Base-by-base conservation (phyloP, 139 green algal species). In the Chlorella sp. region DNA sequence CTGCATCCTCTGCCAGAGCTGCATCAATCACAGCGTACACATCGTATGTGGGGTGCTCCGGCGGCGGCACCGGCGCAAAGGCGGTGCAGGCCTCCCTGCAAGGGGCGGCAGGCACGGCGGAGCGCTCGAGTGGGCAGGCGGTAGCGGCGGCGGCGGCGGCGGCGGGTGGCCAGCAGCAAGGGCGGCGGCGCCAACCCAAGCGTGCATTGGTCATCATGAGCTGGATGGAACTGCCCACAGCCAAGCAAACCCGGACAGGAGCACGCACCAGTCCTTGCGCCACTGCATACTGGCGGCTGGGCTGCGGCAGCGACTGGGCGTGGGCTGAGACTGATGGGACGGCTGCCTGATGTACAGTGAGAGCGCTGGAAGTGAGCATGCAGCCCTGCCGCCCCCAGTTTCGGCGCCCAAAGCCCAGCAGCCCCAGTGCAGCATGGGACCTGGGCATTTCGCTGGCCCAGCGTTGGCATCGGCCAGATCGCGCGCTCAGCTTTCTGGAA, bases 1-100 rank as follows among this genome's bases (percentile, higher is more conserved):
- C 97, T 20, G 93, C 91, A 86, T 99, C 97, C 84, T 99, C 97
- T 13, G 86, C 83, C 48, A 98, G 86, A 0, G 95, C 95, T n/a
- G 77, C 72, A 46, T 85, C n/a, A 41, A 98, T 92, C 0, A 68
- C 91, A 80, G 90, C 69, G 48, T 89, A 77, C 22, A 98, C 70
- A 60, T 94, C 89, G 75, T 93, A 96, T 3, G 93, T 97, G 14
- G 96, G 96, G 76, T 99, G 96, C 1, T 77, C 38, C n/a, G 96
- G 96, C 13, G 91, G 91, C 0, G 89, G 65, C 9, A 97, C 85
- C 0, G 91, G 87, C 38, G 88, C 85, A 86, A 78, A 86, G 30
- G 11, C 38, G 34, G 17, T 14, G 75, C 34, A 46, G 44, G 32
- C 69, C 51, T 83, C 38, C 74, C 74, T 87, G 74, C 64, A 48